Evolutionary conservation across 2,329 filamentous ascomycete species (phyloP).

Genomic region (Dothideomycetes sp.): DNA sequence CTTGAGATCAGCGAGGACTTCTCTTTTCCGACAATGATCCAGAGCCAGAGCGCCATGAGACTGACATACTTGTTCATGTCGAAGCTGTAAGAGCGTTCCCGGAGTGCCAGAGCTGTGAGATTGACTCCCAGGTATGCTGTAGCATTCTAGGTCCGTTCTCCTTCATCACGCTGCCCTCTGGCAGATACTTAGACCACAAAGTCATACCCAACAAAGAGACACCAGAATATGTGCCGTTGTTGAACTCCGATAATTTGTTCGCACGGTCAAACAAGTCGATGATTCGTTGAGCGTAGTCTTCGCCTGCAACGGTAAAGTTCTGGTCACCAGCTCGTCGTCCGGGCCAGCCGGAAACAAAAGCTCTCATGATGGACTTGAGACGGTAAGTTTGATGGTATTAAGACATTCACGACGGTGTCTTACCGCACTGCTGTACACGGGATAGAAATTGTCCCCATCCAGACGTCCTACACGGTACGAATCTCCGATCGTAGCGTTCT

Average conservation of each 20-base stretch:
- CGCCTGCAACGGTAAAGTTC: slow-evolving; percentile 49
- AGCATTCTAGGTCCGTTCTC: slow-evolving; percentile 43
- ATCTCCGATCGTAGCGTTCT: slow-evolving; percentile 47
- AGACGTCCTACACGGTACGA: slow-evolving; percentile 50
- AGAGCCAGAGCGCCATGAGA: slow-evolving; percentile 48
- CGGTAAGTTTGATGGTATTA: slow-evolving; percentile 30
- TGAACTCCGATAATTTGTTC: slow-evolving; percentile 51
- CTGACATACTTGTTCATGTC: slow-evolving; percentile 54
- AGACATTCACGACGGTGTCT: not conserved
- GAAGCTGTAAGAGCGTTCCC: slow-evolving; percentile 52
- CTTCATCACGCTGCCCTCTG: slow-evolving; percentile 42
- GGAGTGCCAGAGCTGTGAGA: slow-evolving; percentile 46
- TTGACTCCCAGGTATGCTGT: slow-evolving; percentile 39
- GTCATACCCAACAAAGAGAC: slow-evolving; percentile 49
- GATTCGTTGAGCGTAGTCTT: slow-evolving; percentile 44
- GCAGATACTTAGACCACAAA: slow-evolving; percentile 50
- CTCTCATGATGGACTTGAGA: slow-evolving; percentile 53
- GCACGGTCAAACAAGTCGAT: slow-evolving; percentile 45
- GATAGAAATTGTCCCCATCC: slow-evolving; percentile 51
- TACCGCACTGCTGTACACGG: slow-evolving; percentile 21
- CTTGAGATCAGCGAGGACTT: slow-evolving; percentile 23
- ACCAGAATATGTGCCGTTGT: slow-evolving; percentile 52
- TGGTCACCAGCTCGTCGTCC: slow-evolving; percentile 41
- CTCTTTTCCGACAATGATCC: slow-evolving; percentile 44
- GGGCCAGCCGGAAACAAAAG: slow-evolving; percentile 48